A percentile compares a stretch with the other conserved stretches of the same genome.
These are phyloP conservation scores for Graphilbum ipis-grandicollis DNA, from an alignment of 2,329 filamentous ascomycete species.

Conservation along the genomic window DNA sequence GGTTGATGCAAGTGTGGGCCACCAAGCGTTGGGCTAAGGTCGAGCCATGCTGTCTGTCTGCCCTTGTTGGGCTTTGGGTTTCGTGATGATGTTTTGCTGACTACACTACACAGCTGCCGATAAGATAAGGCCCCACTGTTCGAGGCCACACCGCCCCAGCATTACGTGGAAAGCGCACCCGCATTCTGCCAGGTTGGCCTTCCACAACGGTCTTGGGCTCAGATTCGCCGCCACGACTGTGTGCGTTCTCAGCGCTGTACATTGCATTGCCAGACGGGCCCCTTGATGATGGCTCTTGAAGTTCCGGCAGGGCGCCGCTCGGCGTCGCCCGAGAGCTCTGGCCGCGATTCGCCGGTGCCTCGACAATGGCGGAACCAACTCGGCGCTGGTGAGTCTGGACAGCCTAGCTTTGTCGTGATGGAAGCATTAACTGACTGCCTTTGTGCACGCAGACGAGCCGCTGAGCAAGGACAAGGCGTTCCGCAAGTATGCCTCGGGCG, in stretches of 20 bases:
- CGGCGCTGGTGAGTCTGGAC: slow-evolving; percentile 54
- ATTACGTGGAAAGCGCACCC: background rate
- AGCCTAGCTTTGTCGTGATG: no score
- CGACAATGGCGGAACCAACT: slow-evolving; percentile 64
- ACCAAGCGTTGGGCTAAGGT: no score
- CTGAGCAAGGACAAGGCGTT: slow-evolving; percentile 49
- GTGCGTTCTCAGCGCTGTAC: background rate
- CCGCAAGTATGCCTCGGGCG: slow-evolving; percentile 74
- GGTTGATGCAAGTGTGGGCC: background rate
- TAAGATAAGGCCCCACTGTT: no score
- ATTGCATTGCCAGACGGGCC: no score
- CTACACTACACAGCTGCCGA: no score
- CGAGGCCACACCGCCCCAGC: background rate
- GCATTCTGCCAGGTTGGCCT: slow-evolving; percentile 4
- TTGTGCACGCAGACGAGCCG: slow-evolving; percentile 28
- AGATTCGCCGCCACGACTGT: no score
- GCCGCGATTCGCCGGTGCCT: slow-evolving; percentile 57
- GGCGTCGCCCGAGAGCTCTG: slow-evolving; percentile 67
- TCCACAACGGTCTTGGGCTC: background rate
- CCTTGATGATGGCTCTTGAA: slow-evolving; percentile 59
- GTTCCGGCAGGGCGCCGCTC: slow-evolving; percentile 37
- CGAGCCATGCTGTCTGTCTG: no score
- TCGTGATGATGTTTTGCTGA: no score
- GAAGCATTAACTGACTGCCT: no score
- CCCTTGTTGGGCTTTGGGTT: no score